phyloP scores from a whole-genome alignment of 2,329 filamentous ascomycete genomes.

The Diplodia scrobiculata region DNA sequence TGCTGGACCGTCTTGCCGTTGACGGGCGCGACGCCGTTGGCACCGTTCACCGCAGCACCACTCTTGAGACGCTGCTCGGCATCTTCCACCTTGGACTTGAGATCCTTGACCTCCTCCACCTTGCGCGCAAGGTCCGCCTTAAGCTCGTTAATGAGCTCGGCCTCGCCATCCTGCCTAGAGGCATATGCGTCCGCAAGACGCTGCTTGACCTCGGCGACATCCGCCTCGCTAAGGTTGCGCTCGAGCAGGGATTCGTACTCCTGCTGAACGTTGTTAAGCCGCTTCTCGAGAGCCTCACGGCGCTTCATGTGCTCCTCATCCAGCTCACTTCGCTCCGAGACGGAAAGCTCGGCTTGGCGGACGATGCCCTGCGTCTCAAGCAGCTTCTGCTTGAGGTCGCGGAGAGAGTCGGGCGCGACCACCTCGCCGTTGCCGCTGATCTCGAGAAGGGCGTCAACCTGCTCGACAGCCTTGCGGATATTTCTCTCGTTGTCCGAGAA shows the following conservation, averaged over 20 bases:
- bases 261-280: constrained; percentile 71
- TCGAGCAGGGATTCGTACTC: constrained; percentile 84
- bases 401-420: constrained; percentile 78
- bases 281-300: constrained; percentile 74
- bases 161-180: constrained; percentile 72
- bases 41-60: constrained; percentile 53
- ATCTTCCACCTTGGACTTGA: constrained; percentile 79
- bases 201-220: constrained; percentile 81
- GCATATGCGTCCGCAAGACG: constrained; percentile 75
- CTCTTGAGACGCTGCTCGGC: constrained; percentile 73
- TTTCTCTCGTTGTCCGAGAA: constrained; percentile 91
- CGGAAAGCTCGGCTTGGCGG: constrained; percentile 84
- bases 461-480: constrained; percentile 80
- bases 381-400: constrained; percentile 74
- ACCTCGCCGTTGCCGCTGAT: constrained; percentile 74
- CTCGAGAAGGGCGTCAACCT: constrained; percentile 76
- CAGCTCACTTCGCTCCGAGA: constrained; percentile 69
- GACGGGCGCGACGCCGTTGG: constrained; percentile 59
- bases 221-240: constrained; percentile 73
- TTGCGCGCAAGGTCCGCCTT: constrained; percentile 75
- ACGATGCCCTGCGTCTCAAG: constrained; percentile 90
- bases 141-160: constrained; percentile 73
- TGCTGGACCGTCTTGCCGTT: constrained; percentile 93
- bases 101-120: constrained; percentile 76
- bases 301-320: constrained; percentile 65